A percentile compares a stretch with the other conserved stretches of the same genome.
These are phyloP conservation scores for Tetratostichococcus sp. DNA, from an alignment of 139 green algal species.

Conservation along the genomic window DNA sequence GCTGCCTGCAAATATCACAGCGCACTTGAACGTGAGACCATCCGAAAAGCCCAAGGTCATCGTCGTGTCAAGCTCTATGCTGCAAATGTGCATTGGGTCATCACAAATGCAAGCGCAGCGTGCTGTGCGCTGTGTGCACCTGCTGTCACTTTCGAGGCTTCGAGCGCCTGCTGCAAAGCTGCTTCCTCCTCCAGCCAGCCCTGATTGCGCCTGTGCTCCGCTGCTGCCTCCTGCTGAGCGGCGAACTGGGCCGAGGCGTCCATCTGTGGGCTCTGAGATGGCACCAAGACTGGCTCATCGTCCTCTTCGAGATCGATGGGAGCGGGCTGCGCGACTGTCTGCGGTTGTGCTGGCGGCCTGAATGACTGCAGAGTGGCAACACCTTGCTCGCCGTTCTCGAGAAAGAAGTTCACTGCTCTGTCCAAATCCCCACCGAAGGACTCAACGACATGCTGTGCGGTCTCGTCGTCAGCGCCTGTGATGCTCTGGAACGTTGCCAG, in stretches of 20 bases:
- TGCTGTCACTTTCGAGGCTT: background rate
- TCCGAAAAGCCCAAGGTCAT: no score
- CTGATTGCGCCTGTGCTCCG: background rate
- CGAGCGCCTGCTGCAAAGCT: background rate
- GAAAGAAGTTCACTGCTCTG: conserved; percentile 22
- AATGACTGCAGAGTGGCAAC: background rate
- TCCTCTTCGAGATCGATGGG: conserved; percentile 17
- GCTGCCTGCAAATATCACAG: background rate
- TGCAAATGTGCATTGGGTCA: no score
- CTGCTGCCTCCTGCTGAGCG: conserved; percentile 2
- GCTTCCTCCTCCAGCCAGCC: background rate
- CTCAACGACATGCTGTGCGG: conserved; percentile 38
- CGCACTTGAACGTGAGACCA: no score
- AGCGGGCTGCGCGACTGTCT: background rate
- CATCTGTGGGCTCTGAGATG: conserved; percentile 15
- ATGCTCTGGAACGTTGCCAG: conserved; percentile 31
- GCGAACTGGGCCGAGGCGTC: conserved; percentile 6
- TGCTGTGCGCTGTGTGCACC: no score
- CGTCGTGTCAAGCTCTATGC: no score
- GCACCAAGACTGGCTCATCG: background rate
- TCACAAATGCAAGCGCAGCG: no score
- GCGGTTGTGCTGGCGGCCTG: background rate
- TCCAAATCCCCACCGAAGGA: conserved; percentile 40
- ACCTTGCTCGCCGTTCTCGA: conserved; percentile 19
- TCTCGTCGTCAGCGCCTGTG: conserved; percentile 18